A percentile compares a stretch with the other conserved stretches of the same genome.
These are phyloP conservation scores for Ceratocystis huliohia DNA, from an alignment of 2,329 filamentous ascomycete genomes.

Conservation along the genomic window DNA sequence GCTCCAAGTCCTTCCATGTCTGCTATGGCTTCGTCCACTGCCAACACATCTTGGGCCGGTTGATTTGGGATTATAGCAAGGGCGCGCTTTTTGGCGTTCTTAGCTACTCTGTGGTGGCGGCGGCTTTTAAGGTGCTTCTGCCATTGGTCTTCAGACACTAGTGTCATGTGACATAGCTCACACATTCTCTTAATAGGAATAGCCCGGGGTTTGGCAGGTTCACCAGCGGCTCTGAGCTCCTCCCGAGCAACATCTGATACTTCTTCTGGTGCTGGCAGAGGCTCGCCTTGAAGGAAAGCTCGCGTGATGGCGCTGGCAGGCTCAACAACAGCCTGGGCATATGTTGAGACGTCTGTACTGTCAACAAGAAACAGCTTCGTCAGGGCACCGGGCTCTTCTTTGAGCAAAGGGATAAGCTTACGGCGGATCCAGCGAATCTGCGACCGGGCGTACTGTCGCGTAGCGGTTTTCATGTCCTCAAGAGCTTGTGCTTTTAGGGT, in stretches of 20 bases:
- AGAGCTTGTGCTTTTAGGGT: slow-evolving; percentile 47
- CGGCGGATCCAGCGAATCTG: slow-evolving; percentile 79
- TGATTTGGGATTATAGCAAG: slow-evolving; percentile 26
- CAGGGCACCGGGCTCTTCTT: slow-evolving; percentile 39
- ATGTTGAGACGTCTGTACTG: slow-evolving; percentile 54
- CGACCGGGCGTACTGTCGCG: slow-evolving; percentile 72
- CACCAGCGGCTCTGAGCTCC: slow-evolving; percentile 35
- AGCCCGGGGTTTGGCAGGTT: slow-evolving; percentile 38
- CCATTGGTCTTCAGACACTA: slow-evolving; percentile 42
- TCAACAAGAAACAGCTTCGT: slow-evolving; percentile 66
- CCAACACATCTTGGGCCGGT: slow-evolving; percentile 1
- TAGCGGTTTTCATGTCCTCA: slow-evolving; percentile 68
- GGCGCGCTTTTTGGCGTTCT: slow-evolving; percentile 29
- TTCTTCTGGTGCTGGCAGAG: slow-evolving; percentile 39
- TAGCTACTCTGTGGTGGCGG: slow-evolving; percentile 28
- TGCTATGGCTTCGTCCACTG: not conserved
- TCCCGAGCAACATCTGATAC: slow-evolving; percentile 38
- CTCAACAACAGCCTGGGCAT: slow-evolving; percentile 49
- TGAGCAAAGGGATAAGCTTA: slow-evolving; percentile 61
- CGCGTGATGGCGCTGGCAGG: slow-evolving; percentile 51
- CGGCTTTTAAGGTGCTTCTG: slow-evolving; percentile 30
- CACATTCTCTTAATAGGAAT: slow-evolving; percentile 50
- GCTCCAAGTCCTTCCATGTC: not conserved
- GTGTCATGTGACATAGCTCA: slow-evolving; percentile 55
- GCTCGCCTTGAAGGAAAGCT: slow-evolving; percentile 47